Conservation (phyloP, 1,284 basidiomycete species). For the Rhodofomes roseus region DNA sequence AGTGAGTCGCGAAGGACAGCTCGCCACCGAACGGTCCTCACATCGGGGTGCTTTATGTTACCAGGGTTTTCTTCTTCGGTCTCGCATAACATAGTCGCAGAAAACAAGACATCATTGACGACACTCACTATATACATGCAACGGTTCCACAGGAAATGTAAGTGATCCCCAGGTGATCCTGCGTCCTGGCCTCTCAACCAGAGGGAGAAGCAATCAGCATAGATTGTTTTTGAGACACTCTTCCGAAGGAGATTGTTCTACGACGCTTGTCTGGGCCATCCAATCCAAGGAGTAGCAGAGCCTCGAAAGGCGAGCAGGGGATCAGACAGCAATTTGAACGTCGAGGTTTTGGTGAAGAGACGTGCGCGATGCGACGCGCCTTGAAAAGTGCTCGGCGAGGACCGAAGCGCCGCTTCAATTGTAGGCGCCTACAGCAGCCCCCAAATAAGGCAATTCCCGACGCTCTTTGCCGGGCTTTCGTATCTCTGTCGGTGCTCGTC, state of each 20-base stretch:
- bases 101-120: slow-evolving; percentile 11
- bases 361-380: neutral
- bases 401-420: slow-evolving; percentile 14
- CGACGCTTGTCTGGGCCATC: slow-evolving; percentile 88
- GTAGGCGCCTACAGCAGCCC: neutral
- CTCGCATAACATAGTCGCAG: slow-evolving; percentile 5
- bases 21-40: slow-evolving; percentile 13
- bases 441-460: neutral
- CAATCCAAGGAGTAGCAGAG: slow-evolving; percentile 44
- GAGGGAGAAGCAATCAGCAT: slow-evolving; percentile 81
- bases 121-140: slow-evolving; percentile 28
- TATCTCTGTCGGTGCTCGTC: too few relatives aligned
- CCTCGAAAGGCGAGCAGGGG: slow-evolving; percentile 40
- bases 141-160: slow-evolving; percentile 38
- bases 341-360: slow-evolving; percentile 32
- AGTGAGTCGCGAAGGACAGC: neutral
- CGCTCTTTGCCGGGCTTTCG: neutral
- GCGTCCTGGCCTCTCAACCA: slow-evolving; percentile 85
- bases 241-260: slow-evolving; percentile 43
- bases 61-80: slow-evolving; percentile 80
- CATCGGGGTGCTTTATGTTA: slow-evolving; percentile 73
- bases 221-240: slow-evolving; percentile 82
- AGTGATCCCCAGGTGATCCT: slow-evolving; percentile 82
- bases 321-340: slow-evolving; percentile 79
- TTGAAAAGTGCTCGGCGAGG: slow-evolving; percentile 17